These are phyloP conservation scores for Penicilliopsis zonata DNA, from an alignment of 495 filamentous ascomycete species.

Conservation along the genomic window DNA sequence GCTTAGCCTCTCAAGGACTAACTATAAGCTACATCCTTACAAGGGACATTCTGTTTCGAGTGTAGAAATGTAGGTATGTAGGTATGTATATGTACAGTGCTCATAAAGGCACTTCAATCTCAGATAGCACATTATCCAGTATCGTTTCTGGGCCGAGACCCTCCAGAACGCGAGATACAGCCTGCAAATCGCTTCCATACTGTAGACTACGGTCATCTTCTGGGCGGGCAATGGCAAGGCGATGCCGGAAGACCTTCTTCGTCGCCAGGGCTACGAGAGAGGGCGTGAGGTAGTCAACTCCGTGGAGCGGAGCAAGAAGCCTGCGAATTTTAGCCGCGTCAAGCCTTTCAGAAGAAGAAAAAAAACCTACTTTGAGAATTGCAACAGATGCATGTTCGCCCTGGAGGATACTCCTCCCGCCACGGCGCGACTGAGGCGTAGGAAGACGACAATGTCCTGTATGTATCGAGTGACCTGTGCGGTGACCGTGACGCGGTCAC, in stretches of 20 bases:
- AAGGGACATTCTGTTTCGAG: too few species aligned
- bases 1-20: too few species aligned
- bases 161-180: constrained; percentile 52
- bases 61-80: too few species aligned
- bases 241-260: constrained; percentile 82
- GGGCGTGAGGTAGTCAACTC: constrained; percentile 69
- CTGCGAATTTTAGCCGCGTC: constrained; percentile 5
- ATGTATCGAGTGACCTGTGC: constrained; percentile 69
- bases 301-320: constrained; percentile 70
- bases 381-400: constrained; percentile 66
- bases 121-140: constrained; percentile 67
- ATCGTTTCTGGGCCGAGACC: constrained; percentile 64
- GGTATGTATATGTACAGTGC: too few species aligned
- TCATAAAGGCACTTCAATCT: constrained; percentile 59
- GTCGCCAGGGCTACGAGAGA: constrained; percentile 72
- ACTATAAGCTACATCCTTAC: too few species aligned
- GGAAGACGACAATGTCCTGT: constrained; percentile 72
- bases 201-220: constrained; percentile 78
- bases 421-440: constrained; percentile 77
- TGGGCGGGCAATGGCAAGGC: constrained; percentile 53
- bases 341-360: too few species aligned
- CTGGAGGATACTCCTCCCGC: constrained; percentile 61
- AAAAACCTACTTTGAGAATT: constrained; percentile 44
- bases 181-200: constrained; percentile 73
- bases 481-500: constrained; percentile 29